Evolutionary conservation across 169 alveolate species (phyloP).

Genomic region (Eimeria necatrix): DNA sequence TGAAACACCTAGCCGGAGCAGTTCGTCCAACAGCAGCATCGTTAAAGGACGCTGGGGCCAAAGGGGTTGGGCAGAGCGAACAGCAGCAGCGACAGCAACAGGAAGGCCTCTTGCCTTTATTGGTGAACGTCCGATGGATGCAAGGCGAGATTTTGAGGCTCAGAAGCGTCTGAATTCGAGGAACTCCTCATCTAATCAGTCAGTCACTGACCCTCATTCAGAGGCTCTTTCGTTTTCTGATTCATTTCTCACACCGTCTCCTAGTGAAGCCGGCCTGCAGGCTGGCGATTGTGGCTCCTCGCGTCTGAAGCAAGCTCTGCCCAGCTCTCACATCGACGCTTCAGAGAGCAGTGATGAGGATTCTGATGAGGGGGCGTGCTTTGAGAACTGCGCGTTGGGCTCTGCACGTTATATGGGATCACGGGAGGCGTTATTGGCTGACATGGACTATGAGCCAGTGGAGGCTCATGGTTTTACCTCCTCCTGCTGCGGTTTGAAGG

Average conservation of each 20-base stretch:
- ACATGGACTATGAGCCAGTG: slow-evolving; percentile 73
- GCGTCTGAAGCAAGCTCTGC: background rate
- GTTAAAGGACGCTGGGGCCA: slow-evolving; percentile 34
- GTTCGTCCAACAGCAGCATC: background rate
- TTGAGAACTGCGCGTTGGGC: background rate
- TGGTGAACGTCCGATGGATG: slow-evolving; percentile 47
- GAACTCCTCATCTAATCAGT: slow-evolving; percentile 22
- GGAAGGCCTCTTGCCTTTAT: slow-evolving; percentile 68
- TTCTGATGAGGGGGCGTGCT: slow-evolving; percentile 30
- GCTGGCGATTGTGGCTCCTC: background rate
- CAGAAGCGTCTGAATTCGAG: slow-evolving; percentile 37
- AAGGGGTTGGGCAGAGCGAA: slow-evolving; percentile 65
- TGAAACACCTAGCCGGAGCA: slow-evolving; percentile 45
- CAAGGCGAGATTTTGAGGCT: slow-evolving; percentile 44
- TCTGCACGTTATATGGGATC: background rate
- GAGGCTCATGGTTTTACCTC: slow-evolving; percentile 73
- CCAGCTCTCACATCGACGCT: background rate
- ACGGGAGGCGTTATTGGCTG: slow-evolving; percentile 36
- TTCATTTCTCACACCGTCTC: slow-evolving; percentile 27
- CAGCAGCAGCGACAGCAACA: slow-evolving; percentile 72
- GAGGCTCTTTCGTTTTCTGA: slow-evolving; percentile 45
- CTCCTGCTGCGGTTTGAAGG: slow-evolving; percentile 64
- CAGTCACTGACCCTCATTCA: slow-evolving; percentile 24
- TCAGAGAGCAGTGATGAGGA: slow-evolving; percentile 33
- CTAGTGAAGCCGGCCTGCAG: slow-evolving; percentile 16